Evolutionary conservation across 768 basidiomycete species (phyloP), one percentile per base, ranked within the genome.

Genomic region (Phaeotremella skinneri): DNA sequence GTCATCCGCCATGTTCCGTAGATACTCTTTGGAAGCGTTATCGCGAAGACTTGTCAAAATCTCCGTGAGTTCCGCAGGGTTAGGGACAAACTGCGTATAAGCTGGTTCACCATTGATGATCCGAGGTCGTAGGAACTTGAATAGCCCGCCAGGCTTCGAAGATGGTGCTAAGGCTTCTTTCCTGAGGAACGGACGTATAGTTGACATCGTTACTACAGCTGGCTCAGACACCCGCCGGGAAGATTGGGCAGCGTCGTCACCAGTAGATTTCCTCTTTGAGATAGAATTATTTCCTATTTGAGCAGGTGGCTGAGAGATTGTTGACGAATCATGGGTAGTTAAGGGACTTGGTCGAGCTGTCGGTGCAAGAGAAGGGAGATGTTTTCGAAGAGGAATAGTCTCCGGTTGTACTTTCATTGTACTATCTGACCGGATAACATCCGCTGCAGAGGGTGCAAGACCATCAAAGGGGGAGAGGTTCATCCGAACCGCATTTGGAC

Each of bases 1-100:
- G 23, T 64, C 59, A 43, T 70, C 66, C 5, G 62, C 68, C 68
- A 73, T 69, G 13, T 20, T 42, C 20, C 45, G 41, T 13, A 66
- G 52, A 42, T 68, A 73, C n/a, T 41, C 31, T 7, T 25, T n/a
- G 1, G 71, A 55, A 4, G 71, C 68, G 51, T 54, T 25, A 27
- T 54, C 48, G 23, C 49, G 21, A 5, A 73, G 27, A 7, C 47
- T 48, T 6, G 30, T 34, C 6, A 63, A 23, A 29, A 73, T 73
- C 52, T 73, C 68, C 2, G 47, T 21, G 21, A 73, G 41, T 39
- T 73, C 63, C 3, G 37, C 51, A 7, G 71, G 58, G n/a, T 47
- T 62, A 0, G 71, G 71, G 13, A 29, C 17, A 51, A 68, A 68
- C 16, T 47, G 11, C 4, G 69, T 63, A 3, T 63, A 64, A 13